These are phyloP conservation scores for Pseudogymnoascus sp. DNA, from an alignment of 2,329 filamentous ascomycete species.

Conservation along the genomic window DNA sequence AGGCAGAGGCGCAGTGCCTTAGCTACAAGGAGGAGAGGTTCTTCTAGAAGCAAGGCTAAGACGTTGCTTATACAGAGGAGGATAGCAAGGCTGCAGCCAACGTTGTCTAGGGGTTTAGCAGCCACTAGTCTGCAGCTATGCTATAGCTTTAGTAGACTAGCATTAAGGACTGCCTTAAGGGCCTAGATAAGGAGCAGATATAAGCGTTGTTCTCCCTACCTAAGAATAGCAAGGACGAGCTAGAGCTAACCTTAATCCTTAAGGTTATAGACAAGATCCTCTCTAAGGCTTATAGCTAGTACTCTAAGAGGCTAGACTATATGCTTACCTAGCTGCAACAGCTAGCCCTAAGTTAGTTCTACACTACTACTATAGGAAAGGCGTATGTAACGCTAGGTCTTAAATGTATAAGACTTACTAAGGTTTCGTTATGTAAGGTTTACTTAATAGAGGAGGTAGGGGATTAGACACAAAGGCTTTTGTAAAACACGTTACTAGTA, in stretches of 20 bases:
- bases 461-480: no score
- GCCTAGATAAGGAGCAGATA: constrained; percentile 13
- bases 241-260: constrained; percentile 11
- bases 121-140: constrained; percentile 11
- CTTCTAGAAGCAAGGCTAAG: constrained; percentile 3
- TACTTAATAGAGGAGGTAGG: no score
- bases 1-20: neutral
- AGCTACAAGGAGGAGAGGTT: neutral
- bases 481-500: no score
- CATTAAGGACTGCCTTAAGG: constrained; percentile 9
- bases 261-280: constrained; percentile 14
- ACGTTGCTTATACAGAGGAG: neutral
- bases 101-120: constrained; percentile 11
- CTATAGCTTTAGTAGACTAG: constrained; percentile 12
- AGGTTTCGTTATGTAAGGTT: no score
- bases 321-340: constrained; percentile 9
- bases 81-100: constrained; percentile 12
- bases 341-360: neutral
- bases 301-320: constrained; percentile 12
- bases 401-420: no score
- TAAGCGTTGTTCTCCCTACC: constrained; percentile 11
- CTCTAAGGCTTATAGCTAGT: constrained; percentile 11
- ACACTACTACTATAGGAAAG: neutral
- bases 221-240: constrained; percentile 8
- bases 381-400: no score